Evolutionary conservation across 73 alveolate species (phyloP).

Genomic region (Tetrahymena thermophila): DNA sequence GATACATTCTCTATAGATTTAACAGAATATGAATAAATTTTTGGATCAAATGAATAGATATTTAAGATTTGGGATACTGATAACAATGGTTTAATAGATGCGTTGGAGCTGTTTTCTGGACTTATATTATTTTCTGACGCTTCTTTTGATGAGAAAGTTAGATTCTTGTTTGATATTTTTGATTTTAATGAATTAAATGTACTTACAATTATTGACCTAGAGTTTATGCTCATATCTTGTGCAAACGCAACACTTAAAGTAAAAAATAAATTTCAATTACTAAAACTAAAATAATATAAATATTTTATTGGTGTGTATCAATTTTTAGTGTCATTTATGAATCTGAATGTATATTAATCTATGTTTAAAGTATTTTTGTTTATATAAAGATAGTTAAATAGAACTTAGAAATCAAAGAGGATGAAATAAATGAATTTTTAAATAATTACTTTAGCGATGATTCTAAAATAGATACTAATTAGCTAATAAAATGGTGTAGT

Average conservation of each 20-base stretch:
- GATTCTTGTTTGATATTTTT: constrained; percentile 89
- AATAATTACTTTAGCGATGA: constrained; percentile 59
- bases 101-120: constrained; percentile 92
- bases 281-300: too few relatives aligned
- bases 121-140: constrained; percentile 89
- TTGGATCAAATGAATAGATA: constrained; percentile 77
- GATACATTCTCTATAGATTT: constrained; percentile 89
- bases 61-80: constrained; percentile 94
- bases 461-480: constrained; percentile 44
- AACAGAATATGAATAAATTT: constrained; percentile 90
- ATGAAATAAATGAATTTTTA: constrained; percentile 62
- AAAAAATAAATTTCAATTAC: constrained; percentile 17
- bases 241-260: constrained; percentile 87
- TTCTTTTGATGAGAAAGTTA: constrained; percentile 89
- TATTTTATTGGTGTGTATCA: too few relatives aligned
- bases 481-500: constrained; percentile 62
- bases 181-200: constrained; percentile 90
- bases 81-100: constrained; percentile 91
- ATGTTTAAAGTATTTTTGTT: not conserved
- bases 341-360: too few relatives aligned
- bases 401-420: constrained; percentile 62
- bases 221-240: constrained; percentile 81
- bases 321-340: too few relatives aligned
- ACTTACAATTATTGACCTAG: constrained; percentile 70
- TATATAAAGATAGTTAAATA: not conserved